phyloP scores from a whole-genome alignment of 805 yeast genomes.

The Isabelozyma pseudorhagii region DNA sequence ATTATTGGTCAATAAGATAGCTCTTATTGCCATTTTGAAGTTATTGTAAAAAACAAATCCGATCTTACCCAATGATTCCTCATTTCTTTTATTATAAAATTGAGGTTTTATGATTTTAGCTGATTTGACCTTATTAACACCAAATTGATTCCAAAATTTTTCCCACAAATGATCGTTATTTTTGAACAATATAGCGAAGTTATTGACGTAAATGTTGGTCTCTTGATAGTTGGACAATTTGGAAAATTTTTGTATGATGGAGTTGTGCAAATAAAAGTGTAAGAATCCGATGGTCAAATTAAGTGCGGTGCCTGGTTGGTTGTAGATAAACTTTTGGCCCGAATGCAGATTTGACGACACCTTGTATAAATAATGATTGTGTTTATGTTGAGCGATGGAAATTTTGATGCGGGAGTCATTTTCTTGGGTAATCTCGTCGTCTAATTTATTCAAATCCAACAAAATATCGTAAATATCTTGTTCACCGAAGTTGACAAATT shows the following conservation, averaged over 20 bases:
- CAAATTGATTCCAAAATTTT: slow-evolving; percentile 38
- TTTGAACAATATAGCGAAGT: slow-evolving; percentile 51
- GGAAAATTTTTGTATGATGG: slow-evolving; percentile 10
- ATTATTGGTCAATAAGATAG: slow-evolving; percentile 56
- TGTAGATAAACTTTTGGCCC: background rate
- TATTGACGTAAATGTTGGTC: slow-evolving; percentile 70
- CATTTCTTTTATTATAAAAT: slow-evolving; percentile 20
- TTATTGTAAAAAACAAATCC: slow-evolving; percentile 67
- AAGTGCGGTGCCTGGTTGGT: slow-evolving; percentile 6
- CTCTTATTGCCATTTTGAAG: slow-evolving; percentile 57
- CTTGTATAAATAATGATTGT: slow-evolving; percentile 24
- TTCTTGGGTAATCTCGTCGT: slow-evolving; percentile 4
- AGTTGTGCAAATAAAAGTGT: slow-evolving; percentile 5
- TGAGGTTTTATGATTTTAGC: slow-evolving; percentile 44
- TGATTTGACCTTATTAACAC: slow-evolving; percentile 27
- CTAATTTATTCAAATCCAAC: slow-evolving; percentile 6
- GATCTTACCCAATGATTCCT: slow-evolving; percentile 19
- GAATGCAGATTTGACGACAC: slow-evolving; percentile 1
- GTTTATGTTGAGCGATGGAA: slow-evolving; percentile 36
- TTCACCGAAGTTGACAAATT: slow-evolving; percentile 34
- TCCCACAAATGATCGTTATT: slow-evolving; percentile 50
- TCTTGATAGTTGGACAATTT: slow-evolving; percentile 48
- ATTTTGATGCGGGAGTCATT: slow-evolving; percentile 7
- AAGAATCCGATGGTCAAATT: slow-evolving; percentile 1
- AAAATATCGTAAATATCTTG: slow-evolving; percentile 29